phyloP scores from a whole-genome alignment of 2,329 filamentous ascomycete genomes.

The Massarina eburnea region DNA sequence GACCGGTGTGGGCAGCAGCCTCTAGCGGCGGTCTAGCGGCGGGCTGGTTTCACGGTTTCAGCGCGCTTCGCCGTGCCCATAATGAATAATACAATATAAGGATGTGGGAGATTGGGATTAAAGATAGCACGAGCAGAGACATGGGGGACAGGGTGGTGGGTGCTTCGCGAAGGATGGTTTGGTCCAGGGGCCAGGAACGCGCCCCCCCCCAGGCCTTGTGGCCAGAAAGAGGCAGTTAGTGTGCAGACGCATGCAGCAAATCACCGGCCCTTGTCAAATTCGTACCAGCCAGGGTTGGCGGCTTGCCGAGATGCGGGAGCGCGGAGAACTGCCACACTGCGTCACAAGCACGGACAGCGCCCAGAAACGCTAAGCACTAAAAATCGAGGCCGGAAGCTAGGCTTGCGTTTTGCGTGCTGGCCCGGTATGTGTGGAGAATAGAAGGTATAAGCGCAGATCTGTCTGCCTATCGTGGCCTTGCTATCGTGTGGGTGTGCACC shows the following conservation, averaged over 20 bases:
- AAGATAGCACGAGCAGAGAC: no score
- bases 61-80: no score
- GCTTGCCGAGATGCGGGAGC: slow-evolving; percentile 33
- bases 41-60: no score
- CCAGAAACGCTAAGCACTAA: not conserved
- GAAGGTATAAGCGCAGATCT: not conserved
- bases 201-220: slow-evolving; percentile 21
- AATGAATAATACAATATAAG: no score
- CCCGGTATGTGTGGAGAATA: not conserved
- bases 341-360: slow-evolving; percentile 21
- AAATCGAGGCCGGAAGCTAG: not conserved
- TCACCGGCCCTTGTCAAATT: slow-evolving; percentile 34
- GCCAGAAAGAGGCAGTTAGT: slow-evolving; percentile 17
- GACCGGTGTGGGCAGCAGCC: no score
- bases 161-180: slow-evolving; percentile 2
- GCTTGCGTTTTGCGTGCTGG: not conserved
- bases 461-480: no score
- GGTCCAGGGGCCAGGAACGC: slow-evolving; percentile 34
- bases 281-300: slow-evolving; percentile 29
- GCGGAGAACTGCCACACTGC: slow-evolving; percentile 35
- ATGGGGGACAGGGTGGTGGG: not conserved
- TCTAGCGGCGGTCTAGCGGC: no score
- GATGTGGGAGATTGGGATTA: no score
- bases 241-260: slow-evolving; percentile 26
- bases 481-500: no score